Percentiles rank a stretch among this genome's conserved stretches.
Evolutionary conservation across 306 rosid species (phyloP).

Genomic region (Prunus salicina): DNA sequence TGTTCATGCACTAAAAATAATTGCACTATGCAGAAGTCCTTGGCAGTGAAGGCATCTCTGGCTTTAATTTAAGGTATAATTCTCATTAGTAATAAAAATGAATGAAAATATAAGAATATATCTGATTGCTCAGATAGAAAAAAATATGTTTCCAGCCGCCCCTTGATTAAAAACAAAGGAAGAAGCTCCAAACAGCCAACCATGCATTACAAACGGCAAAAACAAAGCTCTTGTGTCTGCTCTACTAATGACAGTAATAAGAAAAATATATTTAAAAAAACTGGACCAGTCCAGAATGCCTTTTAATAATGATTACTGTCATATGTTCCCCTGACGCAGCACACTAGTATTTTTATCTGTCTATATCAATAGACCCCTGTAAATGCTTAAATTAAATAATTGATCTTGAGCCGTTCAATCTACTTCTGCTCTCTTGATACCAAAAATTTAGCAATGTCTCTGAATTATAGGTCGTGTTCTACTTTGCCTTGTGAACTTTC

Average conservation of each 20-base stretch:
- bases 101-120: neutral
- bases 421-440: neutral
- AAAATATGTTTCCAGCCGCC: neutral
- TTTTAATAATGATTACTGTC: neutral
- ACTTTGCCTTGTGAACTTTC: too few species aligned
- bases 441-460: neutral
- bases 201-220: slow-evolving; percentile 11
- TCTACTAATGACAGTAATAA: neutral
- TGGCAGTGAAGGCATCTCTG: neutral
- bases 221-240: neutral
- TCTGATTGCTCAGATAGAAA: neutral
- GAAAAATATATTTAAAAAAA: neutral
- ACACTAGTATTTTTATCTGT: neutral
- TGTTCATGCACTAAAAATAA: too few species aligned
- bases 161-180: neutral
- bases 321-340: neutral
- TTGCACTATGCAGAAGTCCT: neutral
- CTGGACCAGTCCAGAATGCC: too few species aligned
- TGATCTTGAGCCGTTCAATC: neutral
- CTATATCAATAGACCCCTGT: neutral
- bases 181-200: neutral
- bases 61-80: neutral
- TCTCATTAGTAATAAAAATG: slow-evolving; percentile 5
- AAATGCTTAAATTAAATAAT: too few species aligned
- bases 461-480: too few species aligned